Conservation (phyloP, 1,284 basidiomycete genomes). For the Leccinum solheimii region DNA sequence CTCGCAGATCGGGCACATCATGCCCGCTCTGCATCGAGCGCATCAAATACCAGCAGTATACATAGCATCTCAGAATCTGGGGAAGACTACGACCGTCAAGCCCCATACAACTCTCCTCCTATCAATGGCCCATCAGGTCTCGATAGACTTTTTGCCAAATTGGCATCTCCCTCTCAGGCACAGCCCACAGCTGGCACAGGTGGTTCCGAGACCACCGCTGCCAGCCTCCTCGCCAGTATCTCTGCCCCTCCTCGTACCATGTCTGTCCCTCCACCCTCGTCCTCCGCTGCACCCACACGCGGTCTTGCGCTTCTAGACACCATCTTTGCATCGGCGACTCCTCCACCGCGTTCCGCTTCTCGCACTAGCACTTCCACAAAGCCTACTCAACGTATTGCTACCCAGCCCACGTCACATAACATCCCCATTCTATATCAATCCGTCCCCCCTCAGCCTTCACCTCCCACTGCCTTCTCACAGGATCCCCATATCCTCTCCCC, state of each 20-base stretch:
- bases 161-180: slow-evolving; percentile 33
- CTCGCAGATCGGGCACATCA: slow-evolving; percentile 28
- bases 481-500: slow-evolving; percentile 43
- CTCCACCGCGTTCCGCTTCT: slow-evolving; percentile 26
- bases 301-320: slow-evolving; percentile 50
- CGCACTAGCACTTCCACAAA: slow-evolving; percentile 10
- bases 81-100: slow-evolving; percentile 26
- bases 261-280: slow-evolving; percentile 33
- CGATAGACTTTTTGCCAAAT: slow-evolving; percentile 62
- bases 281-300: slow-evolving; percentile 31
- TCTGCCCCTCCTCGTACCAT: slow-evolving; percentile 30
- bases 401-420: slow-evolving; percentile 8
- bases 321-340: slow-evolving; percentile 52
- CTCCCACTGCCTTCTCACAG: slow-evolving; percentile 26
- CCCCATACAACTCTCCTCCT: slow-evolving; percentile 15
- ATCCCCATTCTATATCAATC: slow-evolving; percentile 5
- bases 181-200: slow-evolving; percentile 16
- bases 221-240: slow-evolving; percentile 28
- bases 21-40: slow-evolving; percentile 32
- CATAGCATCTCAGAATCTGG: slow-evolving; percentile 36
- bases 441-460: slow-evolving; percentile 10
- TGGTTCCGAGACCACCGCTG: slow-evolving; percentile 31
- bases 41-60: slow-evolving; percentile 36
- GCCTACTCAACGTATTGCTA: slow-evolving; percentile 14
- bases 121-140: slow-evolving; percentile 46